Conservation (phyloP, 805 yeast species). For the Metschnikowia lachancei region DNA sequence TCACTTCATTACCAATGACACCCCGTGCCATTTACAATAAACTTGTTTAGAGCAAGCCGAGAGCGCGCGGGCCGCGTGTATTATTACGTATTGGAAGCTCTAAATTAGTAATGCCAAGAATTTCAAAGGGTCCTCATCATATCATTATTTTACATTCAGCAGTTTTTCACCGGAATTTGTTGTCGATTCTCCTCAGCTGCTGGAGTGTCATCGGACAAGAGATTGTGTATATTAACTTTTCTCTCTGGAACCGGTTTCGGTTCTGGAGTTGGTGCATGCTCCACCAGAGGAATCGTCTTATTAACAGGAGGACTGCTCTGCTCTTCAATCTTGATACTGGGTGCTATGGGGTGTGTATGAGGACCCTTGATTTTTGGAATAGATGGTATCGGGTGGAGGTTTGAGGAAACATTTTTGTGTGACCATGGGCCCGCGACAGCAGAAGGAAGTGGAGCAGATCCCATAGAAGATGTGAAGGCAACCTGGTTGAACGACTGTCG, state of each 20-base stretch:
- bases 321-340: neutral
- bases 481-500: conserved; percentile 34
- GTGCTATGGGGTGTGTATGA: neutral
- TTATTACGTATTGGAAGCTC: too few species aligned
- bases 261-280: neutral
- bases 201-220: conserved; percentile 6
- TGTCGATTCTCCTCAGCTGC: conserved; percentile 1
- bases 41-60: too few species aligned
- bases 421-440: conserved; percentile 7
- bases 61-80: too few species aligned
- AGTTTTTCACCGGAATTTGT: conserved; percentile 2
- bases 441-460: conserved; percentile 1
- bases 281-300: neutral
- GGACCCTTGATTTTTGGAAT: neutral
- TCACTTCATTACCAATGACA: too few species aligned
- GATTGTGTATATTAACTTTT: conserved; percentile 6
- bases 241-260: neutral
- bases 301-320: neutral
- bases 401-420: neutral
- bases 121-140: neutral
- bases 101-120: neutral
- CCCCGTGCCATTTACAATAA: too few species aligned
- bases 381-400: neutral
- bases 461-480: conserved; percentile 5
- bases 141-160: neutral